Conservation (phyloP, 441 rosid species). For the Melianthus villosus region DNA sequence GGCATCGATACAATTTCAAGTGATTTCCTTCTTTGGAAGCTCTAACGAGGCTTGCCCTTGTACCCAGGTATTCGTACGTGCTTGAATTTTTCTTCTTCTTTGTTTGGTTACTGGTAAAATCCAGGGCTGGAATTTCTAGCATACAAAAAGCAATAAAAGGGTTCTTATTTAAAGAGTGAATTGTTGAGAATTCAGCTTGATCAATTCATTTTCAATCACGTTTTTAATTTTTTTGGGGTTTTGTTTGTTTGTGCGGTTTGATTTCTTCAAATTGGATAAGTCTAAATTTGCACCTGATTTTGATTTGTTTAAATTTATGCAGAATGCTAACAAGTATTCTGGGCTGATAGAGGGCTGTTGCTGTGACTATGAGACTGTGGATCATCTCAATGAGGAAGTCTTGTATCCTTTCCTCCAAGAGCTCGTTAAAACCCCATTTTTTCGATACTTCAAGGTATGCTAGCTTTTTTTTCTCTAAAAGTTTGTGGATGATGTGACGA, state of each 20-base stretch:
- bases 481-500: too few relatives aligned
- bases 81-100: not conserved
- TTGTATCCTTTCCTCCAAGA: conserved; percentile 64
- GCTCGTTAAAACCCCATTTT: conserved; percentile 65
- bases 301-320: not conserved
- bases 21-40: not conserved
- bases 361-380: conserved; percentile 73
- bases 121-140: not conserved
- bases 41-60: not conserved
- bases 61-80: not conserved
- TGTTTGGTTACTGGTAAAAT: not conserved
- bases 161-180: not conserved
- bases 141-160: not conserved
- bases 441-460: conserved; percentile 68
- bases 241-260: not conserved
- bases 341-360: conserved; percentile 83
- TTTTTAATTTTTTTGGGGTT: not conserved
- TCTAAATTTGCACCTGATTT: not conserved
- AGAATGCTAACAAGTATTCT: conserved; percentile 28
- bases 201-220: not conserved
- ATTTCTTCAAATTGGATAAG: not conserved
- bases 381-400: conserved; percentile 42
- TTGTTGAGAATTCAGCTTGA: not conserved
- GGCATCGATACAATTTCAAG: not conserved
- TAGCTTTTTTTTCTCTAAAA: not conserved